Percentiles rank a stretch among this genome's conserved stretches.
These are phyloP conservation scores for Lactarius sp. DNA, from an alignment of 768 basidiomycete species.

Conservation along the genomic window DNA sequence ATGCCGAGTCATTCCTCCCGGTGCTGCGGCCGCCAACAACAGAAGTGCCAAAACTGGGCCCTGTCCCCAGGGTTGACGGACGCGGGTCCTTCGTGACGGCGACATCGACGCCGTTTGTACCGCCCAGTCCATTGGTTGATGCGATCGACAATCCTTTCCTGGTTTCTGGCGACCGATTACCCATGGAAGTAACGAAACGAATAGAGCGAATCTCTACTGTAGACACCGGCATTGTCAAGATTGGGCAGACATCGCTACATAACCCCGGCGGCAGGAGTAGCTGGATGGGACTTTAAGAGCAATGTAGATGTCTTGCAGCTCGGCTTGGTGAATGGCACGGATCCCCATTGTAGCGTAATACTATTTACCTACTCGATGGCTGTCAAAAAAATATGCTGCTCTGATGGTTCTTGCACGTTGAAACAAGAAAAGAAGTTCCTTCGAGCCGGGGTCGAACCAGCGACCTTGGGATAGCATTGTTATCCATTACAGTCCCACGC, in stretches of 20 bases:
- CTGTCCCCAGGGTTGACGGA: constrained; percentile 26
- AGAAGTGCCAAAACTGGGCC: constrained; percentile 32
- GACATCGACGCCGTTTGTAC: constrained; percentile 28
- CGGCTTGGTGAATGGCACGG: neutral
- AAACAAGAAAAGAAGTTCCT: constrained; percentile 24
- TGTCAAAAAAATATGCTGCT: neutral
- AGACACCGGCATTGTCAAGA: constrained; percentile 61
- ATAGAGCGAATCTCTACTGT: constrained; percentile 28
- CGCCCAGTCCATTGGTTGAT: constrained; percentile 70
- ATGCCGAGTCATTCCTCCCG: constrained; percentile 87
- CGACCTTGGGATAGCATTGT: constrained; percentile 30
- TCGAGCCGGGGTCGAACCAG: constrained; percentile 34
- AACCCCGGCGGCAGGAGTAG: constrained; percentile 88
- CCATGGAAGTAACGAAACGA: constrained; percentile 16
- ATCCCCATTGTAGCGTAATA: neutral
- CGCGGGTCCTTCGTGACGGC: constrained; percentile 25
- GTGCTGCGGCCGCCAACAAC: constrained; percentile 39
- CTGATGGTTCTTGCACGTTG: neutral
- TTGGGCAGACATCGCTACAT: constrained; percentile 90
- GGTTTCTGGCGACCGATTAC: constrained; percentile 24
- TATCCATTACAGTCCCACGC: constrained; percentile 33
- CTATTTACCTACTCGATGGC: too few species aligned
- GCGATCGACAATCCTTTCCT: constrained; percentile 44
- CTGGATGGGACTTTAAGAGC: constrained; percentile 76
- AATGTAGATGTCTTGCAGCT: neutral